phyloP scores from a whole-genome alignment of 768 basidiomycete genomes.

The Termitomyces sp. region DNA sequence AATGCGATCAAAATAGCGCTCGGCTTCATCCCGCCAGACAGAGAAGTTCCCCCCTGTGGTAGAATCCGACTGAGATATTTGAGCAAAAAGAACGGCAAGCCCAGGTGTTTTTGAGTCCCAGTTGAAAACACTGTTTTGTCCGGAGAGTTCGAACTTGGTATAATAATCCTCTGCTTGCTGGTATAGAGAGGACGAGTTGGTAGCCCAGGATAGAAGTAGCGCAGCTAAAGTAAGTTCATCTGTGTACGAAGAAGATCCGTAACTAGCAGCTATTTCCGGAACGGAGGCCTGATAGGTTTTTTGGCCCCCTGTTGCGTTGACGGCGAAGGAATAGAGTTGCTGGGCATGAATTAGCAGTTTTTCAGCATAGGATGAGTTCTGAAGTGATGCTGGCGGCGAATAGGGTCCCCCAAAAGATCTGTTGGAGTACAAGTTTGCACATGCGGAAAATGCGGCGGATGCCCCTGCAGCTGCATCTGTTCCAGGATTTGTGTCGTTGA shows the following conservation, averaged over 20 bases:
- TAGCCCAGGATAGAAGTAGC: conserved; percentile 71
- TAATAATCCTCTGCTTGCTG: conserved; percentile 63
- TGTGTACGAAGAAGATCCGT: conserved; percentile 66
- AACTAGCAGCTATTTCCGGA: conserved; percentile 57
- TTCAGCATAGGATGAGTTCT: conserved; percentile 68
- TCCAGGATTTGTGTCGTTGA: conserved; percentile 78
- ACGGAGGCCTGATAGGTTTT: conserved; percentile 68
- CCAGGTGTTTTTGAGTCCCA: conserved; percentile 88
- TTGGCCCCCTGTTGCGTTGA: conserved; percentile 57
- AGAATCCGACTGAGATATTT: conserved; percentile 60
- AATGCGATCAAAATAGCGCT: conserved; percentile 72
- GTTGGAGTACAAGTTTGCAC: conserved; percentile 75
- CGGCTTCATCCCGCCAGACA: conserved; percentile 66
- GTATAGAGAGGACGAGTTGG: conserved; percentile 56
- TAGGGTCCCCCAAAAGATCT: conserved; percentile 46
- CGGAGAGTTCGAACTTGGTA: conserved; percentile 47
- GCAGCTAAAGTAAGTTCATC: conserved; percentile 79
- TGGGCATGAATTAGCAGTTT: conserved; percentile 71
- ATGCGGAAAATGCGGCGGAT: conserved; percentile 85
- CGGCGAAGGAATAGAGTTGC: conserved; percentile 73
- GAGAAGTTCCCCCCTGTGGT: conserved; percentile 52
- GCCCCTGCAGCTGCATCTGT: conserved; percentile 86
- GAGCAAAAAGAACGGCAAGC: conserved; percentile 69
- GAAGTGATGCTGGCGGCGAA: conserved; percentile 60
- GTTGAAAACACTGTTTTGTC: conserved; percentile 65